Percentiles rank a stretch among this genome's conserved stretches.
Conservation (phyloP, 768 basidiomycete genomes). For the Mycena filopes region DNA sequence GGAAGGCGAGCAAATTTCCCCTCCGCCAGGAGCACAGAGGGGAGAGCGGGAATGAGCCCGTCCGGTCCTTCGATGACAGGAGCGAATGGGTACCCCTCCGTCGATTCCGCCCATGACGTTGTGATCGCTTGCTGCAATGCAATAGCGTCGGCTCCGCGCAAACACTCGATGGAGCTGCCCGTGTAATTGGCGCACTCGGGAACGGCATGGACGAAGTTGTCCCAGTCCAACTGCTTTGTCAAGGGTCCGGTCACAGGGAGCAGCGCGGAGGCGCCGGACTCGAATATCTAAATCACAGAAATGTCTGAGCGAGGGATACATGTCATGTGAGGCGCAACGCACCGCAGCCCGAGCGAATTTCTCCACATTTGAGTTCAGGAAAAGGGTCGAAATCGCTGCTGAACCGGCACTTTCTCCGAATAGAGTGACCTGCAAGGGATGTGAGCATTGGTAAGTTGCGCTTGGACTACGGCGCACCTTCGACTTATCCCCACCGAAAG, state of each 20-base stretch:
- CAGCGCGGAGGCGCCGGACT: constrained; percentile 1
- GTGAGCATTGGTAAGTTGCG: not conserved
- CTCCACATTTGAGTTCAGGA: constrained; percentile 2
- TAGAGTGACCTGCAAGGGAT: not conserved
- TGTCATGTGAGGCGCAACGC: not conserved
- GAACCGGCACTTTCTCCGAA: constrained; percentile 21
- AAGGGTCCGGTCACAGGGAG: not conserved
- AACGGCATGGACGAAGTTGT: constrained; percentile 11
- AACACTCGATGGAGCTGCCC: not conserved
- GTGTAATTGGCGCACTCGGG: not conserved
- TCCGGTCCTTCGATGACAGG: not conserved
- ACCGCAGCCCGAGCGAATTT: constrained; percentile 7
- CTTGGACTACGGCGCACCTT: no score
- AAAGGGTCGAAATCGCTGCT: not conserved
- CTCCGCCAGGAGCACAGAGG: not conserved
- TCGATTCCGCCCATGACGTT: not conserved
- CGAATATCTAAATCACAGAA: constrained; percentile 11
- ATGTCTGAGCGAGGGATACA: not conserved
- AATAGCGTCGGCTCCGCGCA: not conserved
- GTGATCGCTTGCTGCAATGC: not conserved
- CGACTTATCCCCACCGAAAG: constrained; percentile 61
- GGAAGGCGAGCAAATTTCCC: constrained; percentile 7
- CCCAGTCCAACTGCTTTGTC: constrained; percentile 10
- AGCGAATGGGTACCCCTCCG: not conserved
- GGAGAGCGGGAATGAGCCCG: constrained; percentile 5